Evolutionary conservation across 192 early-diverging fungal genomes (phyloP), one percentile per base, ranked within the genome.

Genomic region (Obelidium mucronatum): DNA sequence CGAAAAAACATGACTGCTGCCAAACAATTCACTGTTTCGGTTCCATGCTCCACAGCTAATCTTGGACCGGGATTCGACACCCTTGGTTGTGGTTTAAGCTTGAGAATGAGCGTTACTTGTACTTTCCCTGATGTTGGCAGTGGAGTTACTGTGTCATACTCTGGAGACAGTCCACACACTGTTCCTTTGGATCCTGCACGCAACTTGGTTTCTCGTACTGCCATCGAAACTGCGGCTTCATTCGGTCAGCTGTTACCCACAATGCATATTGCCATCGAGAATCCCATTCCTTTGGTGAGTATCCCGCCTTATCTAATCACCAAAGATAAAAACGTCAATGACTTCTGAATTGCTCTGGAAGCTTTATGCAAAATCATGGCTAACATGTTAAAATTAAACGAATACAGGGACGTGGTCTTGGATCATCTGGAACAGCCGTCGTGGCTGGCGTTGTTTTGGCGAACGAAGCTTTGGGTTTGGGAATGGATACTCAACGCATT

Each of bases 21-120:
- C 22, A 65, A n/a, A 2, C 31, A 30, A 30, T 71, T 84, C 67
- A 73, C 51, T n/a, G 95, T 99, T 81, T 84, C 79, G 28, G 94
- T 96, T n/a, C 97, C 98, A 5, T 92, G 92, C 33, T 96, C 97
- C 11, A 93, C 98, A n/a, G 92, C 98, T 65, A 99, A 99, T 82
- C 91, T 99, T 58, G 98, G 98, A 19, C 96, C 97, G 22, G 98
- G 98, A 40, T 99, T 96, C 79, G 98, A 99, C 80, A 92, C 93
- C 28, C 88, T 99, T 42, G 98, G 98, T 30, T 87, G 95, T 2
- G 92, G 94, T 34, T 91, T 97, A 24, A 94, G 93, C n/a, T 84
- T 98, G 52, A 92, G 93, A 81, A 86, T 99, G 42, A 88, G 87
- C 1, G 80, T 99, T 26, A 66, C 58, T 3, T 78, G 65, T 6